phyloP scores from a whole-genome alignment of 257 asterid species.

The Catharanthus roseus region DNA sequence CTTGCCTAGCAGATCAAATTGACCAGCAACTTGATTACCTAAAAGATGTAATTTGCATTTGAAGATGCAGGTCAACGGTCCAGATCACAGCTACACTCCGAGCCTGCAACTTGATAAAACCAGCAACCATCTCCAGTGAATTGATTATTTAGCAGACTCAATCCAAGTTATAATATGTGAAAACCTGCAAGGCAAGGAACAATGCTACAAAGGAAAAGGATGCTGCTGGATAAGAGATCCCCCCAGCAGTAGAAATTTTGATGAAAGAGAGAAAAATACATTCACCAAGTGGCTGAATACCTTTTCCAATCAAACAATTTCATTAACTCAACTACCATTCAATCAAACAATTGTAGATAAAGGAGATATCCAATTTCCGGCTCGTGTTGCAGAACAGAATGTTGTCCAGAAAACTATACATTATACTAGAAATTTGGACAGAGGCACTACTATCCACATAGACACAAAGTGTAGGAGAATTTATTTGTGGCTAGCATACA shows the following conservation, averaged over 20 bases:
- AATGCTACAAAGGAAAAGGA: background rate
- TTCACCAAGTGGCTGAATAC: background rate
- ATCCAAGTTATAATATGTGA: background rate
- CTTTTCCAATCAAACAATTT: background rate
- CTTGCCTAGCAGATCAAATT: background rate
- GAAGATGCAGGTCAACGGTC: background rate
- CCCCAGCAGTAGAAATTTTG: background rate
- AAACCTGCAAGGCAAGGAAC: background rate
- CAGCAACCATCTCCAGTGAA: background rate
- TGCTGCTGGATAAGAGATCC: background rate
- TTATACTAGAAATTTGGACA: background rate
- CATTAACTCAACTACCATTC: background rate
- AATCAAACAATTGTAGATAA: background rate
- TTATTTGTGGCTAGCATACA: background rate
- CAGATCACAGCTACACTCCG: background rate
- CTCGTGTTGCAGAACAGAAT: background rate
- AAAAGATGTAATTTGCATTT: background rate
- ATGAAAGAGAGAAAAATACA: background rate
- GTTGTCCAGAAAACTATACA: background rate
- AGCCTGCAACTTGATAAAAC: conserved; percentile 5
- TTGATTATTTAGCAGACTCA: background rate
- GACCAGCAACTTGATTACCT: conserved; percentile 2
- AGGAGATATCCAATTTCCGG: background rate
- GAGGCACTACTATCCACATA: background rate
- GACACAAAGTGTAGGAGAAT: background rate